phyloP scores from a whole-genome alignment of 331 rosid genomes.

The Prunus yedoensis region DNA sequence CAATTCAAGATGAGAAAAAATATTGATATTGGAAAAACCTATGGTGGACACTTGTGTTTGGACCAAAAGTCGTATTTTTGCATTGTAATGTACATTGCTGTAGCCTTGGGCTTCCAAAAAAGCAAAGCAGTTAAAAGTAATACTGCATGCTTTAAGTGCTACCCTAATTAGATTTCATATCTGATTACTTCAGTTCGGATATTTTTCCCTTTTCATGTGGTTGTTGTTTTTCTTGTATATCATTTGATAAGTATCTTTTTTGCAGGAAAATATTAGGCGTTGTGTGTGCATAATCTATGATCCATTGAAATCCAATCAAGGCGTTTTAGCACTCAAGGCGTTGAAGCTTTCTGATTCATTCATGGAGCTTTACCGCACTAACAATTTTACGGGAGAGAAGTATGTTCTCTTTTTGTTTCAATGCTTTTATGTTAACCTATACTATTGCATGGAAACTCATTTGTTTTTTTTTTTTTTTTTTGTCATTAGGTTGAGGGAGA shows the following conservation, averaged over 20 bases:
- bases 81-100: neutral
- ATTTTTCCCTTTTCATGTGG: neutral
- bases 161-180: neutral
- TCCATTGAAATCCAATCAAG: constrained; percentile 89
- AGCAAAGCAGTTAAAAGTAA: neutral
- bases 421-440: constrained; percentile 8
- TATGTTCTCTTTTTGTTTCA: constrained; percentile 33
- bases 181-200: neutral
- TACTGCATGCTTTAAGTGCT: neutral
- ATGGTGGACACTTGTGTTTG: neutral
- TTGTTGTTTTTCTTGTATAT: neutral
- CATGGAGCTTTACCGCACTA: constrained; percentile 93
- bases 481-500: constrained; percentile 84
- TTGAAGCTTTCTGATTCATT: constrained; percentile 90
- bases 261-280: constrained; percentile 86
- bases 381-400: constrained; percentile 90
- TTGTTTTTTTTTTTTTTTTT: constrained; percentile 24
- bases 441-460: constrained; percentile 26
- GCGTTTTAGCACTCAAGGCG: constrained; percentile 93
- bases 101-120: neutral
- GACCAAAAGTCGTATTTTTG: neutral
- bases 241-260: neutral
- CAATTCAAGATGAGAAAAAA: neutral
- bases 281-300: constrained; percentile 95
- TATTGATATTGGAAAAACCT: neutral